These are phyloP conservation scores for Helianthus annuus DNA, from an alignment of 129 eudicot genomes.

Conservation along the genomic window HanXRQr2.0-SUNRISE NC_035447.2:57360045-57360544, in stretches of 20 bases:
- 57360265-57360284: constrained; percentile 10
- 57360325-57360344: constrained; percentile 16
- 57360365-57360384: constrained; percentile 52
- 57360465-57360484: constrained; percentile 76
- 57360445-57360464: constrained; percentile 65
- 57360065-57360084: too few relatives aligned
- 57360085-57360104: too few relatives aligned
- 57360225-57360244: constrained; percentile 88
- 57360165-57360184: constrained; percentile 96
- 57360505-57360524: constrained; percentile 9
- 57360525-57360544: neutral
- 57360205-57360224: constrained; percentile 82
- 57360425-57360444: constrained; percentile 85
- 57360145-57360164: constrained; percentile 60
- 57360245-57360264: constrained; percentile 45
- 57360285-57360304: constrained; percentile 7
- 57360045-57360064: constrained; percentile 15
- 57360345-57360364: constrained; percentile 77
- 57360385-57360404: constrained; percentile 84
- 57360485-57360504: constrained; percentile 1
- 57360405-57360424: constrained; percentile 94
- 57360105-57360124: too few relatives aligned
- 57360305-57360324: neutral
- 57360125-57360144: neutral
- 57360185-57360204: constrained; percentile 79